Conservation (phyloP, 768 basidiomycete genomes). For the Boletellus sp. region DNA sequence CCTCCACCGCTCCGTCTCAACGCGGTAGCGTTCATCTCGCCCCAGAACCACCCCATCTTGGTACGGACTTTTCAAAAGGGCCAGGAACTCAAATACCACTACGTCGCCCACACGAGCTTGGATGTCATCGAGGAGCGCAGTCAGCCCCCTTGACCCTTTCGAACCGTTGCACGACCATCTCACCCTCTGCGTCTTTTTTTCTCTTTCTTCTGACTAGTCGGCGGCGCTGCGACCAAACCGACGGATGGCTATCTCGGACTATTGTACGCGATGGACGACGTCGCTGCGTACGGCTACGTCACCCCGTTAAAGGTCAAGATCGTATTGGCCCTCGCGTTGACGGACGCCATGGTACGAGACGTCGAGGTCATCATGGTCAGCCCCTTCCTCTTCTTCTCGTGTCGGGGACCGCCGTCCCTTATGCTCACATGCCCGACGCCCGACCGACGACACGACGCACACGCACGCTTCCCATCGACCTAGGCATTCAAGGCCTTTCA, state of each 20-base stretch:
- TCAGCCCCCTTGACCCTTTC: conserved; percentile 35
- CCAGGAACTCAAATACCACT: conserved; percentile 79
- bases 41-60: conserved; percentile 75
- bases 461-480: background rate
- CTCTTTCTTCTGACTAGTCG: conserved; percentile 13
- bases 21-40: conserved; percentile 82
- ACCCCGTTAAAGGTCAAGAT: conserved; percentile 88
- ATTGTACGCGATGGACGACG: conserved; percentile 88
- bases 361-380: conserved; percentile 72
- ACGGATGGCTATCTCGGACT: conserved; percentile 82
- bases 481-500: conserved; percentile 89
- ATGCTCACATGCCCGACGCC: too few relatives aligned
- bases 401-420: too few relatives aligned
- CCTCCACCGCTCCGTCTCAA: conserved; percentile 66
- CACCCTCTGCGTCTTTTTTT: background rate
- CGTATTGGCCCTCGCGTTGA: conserved; percentile 71
- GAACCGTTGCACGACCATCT: conserved; percentile 1
- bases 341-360: conserved; percentile 80
- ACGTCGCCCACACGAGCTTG: conserved; percentile 84
- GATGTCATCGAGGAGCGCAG: conserved; percentile 92
- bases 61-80: conserved; percentile 66
- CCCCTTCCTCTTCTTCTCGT: background rate
- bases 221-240: conserved; percentile 49
- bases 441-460: too few relatives aligned
- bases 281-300: conserved; percentile 89